A percentile compares a stretch with the other conserved stretches of the same genome.
Evolutionary conservation across 495 filamentous ascomycete species (phyloP).

Genomic region (Mytilinidion resinicola): DNA sequence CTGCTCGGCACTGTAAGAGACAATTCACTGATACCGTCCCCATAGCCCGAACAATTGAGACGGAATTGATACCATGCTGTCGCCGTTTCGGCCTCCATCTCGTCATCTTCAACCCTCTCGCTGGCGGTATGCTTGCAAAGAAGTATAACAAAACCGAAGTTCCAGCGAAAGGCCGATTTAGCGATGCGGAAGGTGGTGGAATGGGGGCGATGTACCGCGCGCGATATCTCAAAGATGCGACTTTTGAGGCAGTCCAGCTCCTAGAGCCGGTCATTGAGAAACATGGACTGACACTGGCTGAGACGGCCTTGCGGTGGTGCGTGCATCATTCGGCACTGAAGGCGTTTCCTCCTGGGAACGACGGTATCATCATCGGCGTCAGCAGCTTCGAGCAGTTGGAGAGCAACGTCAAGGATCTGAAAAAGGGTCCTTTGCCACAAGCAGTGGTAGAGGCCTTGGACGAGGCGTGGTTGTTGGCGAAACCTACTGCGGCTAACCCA

Average conservation of each 20-base stretch:
- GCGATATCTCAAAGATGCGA: constrained; percentile 72
- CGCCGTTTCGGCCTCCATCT: constrained; percentile 78
- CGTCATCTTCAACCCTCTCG: constrained; percentile 84
- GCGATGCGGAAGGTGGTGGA: constrained; percentile 39
- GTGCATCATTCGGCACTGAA: constrained; percentile 72
- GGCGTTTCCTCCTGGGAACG: constrained; percentile 46
- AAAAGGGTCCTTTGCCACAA: constrained; percentile 78
- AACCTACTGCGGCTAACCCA: constrained; percentile 53
- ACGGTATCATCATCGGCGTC: constrained; percentile 78
- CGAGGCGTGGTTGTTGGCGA: constrained; percentile 59
- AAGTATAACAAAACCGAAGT: constrained; percentile 40
- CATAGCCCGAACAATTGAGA: constrained; percentile 61
- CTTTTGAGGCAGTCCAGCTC: constrained; percentile 65
- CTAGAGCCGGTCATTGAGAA: constrained; percentile 68
- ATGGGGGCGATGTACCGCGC: constrained; percentile 59
- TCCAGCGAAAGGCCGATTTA: constrained; percentile 63
- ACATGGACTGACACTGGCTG: constrained; percentile 70
- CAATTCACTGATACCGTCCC: too few species aligned
- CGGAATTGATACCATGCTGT: constrained; percentile 71
- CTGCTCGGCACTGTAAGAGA: background rate
- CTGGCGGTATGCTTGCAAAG: constrained; percentile 74
- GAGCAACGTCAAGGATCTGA: constrained; percentile 65
- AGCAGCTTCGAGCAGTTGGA: constrained; percentile 68
- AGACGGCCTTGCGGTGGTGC: constrained; percentile 76
- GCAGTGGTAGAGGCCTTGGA: constrained; percentile 75